A percentile compares a stretch with the other conserved stretches of the same genome.
Evolutionary conservation across 148 eudicot species (phyloP).

Genomic region (Nepenthes gracilis): DNA sequence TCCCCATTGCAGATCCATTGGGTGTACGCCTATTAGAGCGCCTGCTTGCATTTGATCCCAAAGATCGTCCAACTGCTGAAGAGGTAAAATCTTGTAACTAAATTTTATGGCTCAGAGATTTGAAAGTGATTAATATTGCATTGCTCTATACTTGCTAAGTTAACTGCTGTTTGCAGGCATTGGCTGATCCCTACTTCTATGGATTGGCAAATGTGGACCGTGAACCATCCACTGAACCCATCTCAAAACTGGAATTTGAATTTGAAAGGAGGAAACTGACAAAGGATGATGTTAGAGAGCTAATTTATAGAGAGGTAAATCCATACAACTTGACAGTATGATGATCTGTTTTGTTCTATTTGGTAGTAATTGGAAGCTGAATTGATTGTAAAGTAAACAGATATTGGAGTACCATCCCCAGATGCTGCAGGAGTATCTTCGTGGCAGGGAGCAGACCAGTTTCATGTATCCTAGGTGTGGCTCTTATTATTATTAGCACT

Average conservation of each 20-base stretch:
- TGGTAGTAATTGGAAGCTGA: conserved; percentile 17
- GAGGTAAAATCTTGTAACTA: conserved; percentile 30
- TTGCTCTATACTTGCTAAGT: conserved; percentile 5
- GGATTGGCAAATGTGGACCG: conserved; percentile 66
- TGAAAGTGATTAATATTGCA: background rate
- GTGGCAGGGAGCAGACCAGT: conserved; percentile 64
- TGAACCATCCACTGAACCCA: conserved; percentile 59
- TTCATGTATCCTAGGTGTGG: conserved; percentile 91
- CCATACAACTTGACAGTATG: conserved; percentile 1
- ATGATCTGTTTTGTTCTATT: conserved; percentile 1
- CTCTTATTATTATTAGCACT: background rate
- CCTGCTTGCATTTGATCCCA: conserved; percentile 94
- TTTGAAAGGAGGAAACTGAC: conserved; percentile 68
- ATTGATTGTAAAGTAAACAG: conserved; percentile 41
- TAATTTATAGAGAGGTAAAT: conserved; percentile 80
- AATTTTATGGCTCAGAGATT: conserved; percentile 2
- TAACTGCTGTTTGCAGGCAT: conserved; percentile 23
- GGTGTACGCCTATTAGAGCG: conserved; percentile 87
- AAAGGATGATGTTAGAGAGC: conserved; percentile 74
- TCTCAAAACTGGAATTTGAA: conserved; percentile 74
- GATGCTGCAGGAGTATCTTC: conserved; percentile 82
- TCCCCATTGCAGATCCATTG: conserved; percentile 77
- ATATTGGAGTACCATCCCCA: conserved; percentile 92
- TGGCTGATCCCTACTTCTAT: conserved; percentile 71
- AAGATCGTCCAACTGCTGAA: conserved; percentile 81